Conservation (phyloP, 208 protist species). For the Trypanosomatidae sp. region DNA sequence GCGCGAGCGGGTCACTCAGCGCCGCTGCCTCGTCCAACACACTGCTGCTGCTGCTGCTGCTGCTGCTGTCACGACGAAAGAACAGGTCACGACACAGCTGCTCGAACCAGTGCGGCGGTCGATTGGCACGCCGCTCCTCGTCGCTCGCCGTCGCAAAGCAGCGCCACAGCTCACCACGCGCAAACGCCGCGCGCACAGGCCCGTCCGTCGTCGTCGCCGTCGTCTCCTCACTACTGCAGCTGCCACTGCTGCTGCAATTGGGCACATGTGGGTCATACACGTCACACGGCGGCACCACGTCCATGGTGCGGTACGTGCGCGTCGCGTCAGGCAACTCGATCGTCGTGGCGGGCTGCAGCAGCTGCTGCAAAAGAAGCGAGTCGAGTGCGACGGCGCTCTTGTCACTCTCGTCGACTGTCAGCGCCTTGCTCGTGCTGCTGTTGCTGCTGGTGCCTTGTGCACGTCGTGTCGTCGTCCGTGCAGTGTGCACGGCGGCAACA, state of each 20-base stretch:
- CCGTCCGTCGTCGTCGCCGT: background rate
- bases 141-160: conserved; percentile 12
- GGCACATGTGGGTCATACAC: conserved; percentile 34
- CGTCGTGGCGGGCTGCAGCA: conserved; percentile 51
- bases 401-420: too few species aligned
- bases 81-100: conserved; percentile 70
- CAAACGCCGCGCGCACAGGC: conserved; percentile 22
- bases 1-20: conserved; percentile 13
- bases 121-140: conserved; percentile 7
- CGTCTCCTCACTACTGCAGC: background rate
- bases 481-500: too few species aligned
- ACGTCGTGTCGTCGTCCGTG: too few species aligned
- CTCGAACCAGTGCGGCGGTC: conserved; percentile 65
- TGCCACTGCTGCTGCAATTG: background rate
- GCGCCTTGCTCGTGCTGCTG: too few species aligned
- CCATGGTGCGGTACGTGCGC: conserved; percentile 73
- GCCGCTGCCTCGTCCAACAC: conserved; percentile 13
- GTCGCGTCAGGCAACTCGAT: conserved; percentile 47
- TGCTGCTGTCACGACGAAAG: conserved; percentile 39
- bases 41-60: conserved; percentile 1
- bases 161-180: conserved; percentile 25
- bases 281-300: conserved; percentile 46
- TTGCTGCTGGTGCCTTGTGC: too few species aligned
- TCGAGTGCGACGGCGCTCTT: too few species aligned
- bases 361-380: conserved; percentile 33